Base-by-base conservation (phyloP, 306 rosid genomes). In the Castanopsis chinensis region DNA sequence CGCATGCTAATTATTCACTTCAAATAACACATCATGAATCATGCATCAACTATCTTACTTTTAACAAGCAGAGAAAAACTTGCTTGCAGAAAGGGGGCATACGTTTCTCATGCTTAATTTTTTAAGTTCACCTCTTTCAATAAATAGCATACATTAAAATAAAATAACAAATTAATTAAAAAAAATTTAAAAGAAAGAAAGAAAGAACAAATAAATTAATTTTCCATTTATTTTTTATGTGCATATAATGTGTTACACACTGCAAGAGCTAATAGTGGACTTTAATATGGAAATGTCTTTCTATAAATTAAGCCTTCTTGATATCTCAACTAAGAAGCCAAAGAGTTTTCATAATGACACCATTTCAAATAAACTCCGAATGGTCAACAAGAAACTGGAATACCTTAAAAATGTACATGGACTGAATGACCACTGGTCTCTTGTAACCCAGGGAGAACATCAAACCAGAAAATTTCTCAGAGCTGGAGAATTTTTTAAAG, bases 371-470 rank as follows among this genome's bases (percentile, higher is more conserved):
- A 64, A 64, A 53, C 19, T 57, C 61, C 64, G 8, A 43, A 45
- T 59, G 6, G 12, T 72, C 6, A 19, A 73, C 28, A 30, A 75
- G 32, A 76, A 57, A 25, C 65, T n/a, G 69, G 21, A 64, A 52
- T 84, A 95, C 99, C 99, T 95, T 93, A 81, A 93, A 95, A 82
- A 95, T 88, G 86, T 95, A 93, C 99, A 95, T 93, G 51, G 99
- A 92, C 90, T 95, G 99, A 87, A 91, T 78, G 77, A 84, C 45
- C 71, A 81, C 88, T 7, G 98, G 99, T 78, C 90, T 89, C 90
- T 87, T 89, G 90, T 92, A 95, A 73, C 88, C 91, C 81, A 95
- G 88, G 59, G 98, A 95, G 76, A 49, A 18, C 63, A 95, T 80
- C 89, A 95, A 80, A 76, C 90, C 76, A 5, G 91, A 83, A 81